Evolutionary conservation across 352 stramenopile genomes (phyloP), one percentile per base, ranked within the genome.

Genomic region (Aphanomyces invadans): DNA sequence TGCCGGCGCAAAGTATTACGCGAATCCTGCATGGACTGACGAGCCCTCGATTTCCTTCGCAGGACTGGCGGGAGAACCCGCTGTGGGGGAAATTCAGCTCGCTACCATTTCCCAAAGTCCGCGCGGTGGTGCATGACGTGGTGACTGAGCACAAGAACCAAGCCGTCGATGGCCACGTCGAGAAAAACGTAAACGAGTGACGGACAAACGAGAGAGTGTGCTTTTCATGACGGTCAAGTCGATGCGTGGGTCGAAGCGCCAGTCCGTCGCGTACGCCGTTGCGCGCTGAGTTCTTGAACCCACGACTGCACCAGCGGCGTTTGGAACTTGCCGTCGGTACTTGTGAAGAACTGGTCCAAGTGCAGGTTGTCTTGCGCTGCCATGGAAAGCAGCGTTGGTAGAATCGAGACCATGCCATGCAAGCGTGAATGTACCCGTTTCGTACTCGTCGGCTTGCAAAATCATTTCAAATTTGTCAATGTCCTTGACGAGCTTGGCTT

Each of bases 401-500:
- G 39, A 48, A 48, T 48, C 39, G n/a, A n/a, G n/a, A 12, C 39
- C 32, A 65, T 12, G 26, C 25, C 7, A 32, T 67, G 17, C 1
- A 4, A 65, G 7, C 9, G 10, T 28, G 21, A 32, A 72, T 73
- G 21, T 81, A 93, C 83, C 88, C 33, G 74, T 74, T 62, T 98
- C 92, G 72, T 98, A 98, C 53, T 97, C 88, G 55, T 96, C 78
- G 10, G 92, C 92, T 70, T 98, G 92, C 54, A 98, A 71, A 48
- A 97, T 96, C 90, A 98, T 98, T 73, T 98, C 92, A 62, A 98
- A 92, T 73, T 97, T 97, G 72, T 98, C 92, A 74, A 98, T 94
- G 71, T 98, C 92, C 75, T 97, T 97, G 63, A 98, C 86, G 36
- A 96, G 81, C 65, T 86, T 85, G 19, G 92, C 86, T 69, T 96